phyloP scores from a whole-genome alignment of 768 basidiomycete genomes.

The Termitomyces sp. region DNA sequence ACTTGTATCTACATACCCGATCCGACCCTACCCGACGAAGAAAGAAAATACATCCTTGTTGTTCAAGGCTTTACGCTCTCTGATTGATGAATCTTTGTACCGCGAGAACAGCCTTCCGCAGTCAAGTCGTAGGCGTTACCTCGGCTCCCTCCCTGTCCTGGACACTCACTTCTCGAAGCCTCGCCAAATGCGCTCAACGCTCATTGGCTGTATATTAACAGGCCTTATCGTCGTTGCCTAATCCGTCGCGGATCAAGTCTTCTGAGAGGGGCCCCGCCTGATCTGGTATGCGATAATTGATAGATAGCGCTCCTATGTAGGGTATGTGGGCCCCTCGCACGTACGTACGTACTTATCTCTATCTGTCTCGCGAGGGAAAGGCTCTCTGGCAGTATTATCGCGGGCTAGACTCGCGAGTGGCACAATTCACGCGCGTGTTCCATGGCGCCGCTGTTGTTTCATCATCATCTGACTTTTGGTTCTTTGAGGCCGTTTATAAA shows the following conservation, averaged over 20 bases:
- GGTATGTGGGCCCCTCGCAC: background rate
- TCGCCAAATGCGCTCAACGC: conserved; percentile 6
- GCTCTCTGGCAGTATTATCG: background rate
- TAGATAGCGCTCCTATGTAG: background rate
- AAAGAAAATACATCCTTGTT: background rate
- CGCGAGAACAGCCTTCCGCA: background rate
- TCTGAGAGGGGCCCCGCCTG: background rate
- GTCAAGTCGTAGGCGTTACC: background rate
- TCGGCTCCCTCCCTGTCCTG: background rate
- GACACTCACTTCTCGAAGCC: background rate
- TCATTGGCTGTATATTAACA: conserved; percentile 9
- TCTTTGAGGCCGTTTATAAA: conserved; percentile 3
- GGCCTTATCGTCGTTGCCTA: background rate
- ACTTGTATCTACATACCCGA: background rate
- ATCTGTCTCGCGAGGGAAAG: too few species aligned
- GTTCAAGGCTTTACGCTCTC: background rate
- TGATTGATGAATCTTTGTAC: background rate
- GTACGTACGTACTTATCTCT: too few species aligned
- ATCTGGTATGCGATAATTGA: conserved; percentile 3
- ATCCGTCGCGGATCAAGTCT: background rate
- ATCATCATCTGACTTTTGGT: background rate
- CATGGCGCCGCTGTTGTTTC: too few species aligned
- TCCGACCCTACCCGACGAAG: too few species aligned
- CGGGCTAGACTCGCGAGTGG: conserved; percentile 9
- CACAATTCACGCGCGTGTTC: conserved; percentile 13